phyloP scores from a whole-genome alignment of 1,284 basidiomycete genomes.

The Pulchroboletus neoregius region DNA sequence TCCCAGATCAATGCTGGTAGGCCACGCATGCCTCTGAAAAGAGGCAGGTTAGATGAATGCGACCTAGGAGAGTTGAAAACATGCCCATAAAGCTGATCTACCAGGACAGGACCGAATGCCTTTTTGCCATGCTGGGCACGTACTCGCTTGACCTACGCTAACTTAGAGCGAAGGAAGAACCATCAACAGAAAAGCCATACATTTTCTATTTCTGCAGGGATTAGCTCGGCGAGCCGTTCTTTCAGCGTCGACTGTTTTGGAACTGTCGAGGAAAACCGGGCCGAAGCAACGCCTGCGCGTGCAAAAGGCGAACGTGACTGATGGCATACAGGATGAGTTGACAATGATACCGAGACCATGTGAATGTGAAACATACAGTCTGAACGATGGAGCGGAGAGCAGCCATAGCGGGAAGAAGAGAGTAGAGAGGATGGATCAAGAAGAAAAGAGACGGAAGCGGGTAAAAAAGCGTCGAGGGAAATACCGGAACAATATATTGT shows the following conservation, averaged over 20 bases:
- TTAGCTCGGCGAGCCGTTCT: conserved; percentile 87
- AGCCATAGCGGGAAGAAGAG: conserved; percentile 21
- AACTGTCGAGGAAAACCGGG: conserved; percentile 62
- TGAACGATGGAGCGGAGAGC: conserved; percentile 42
- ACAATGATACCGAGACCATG: neutral
- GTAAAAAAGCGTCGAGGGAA: conserved; percentile 19
- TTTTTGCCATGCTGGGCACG: conserved; percentile 86
- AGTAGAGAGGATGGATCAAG: neutral
- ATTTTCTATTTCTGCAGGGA: conserved; percentile 85
- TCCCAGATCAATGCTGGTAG: conserved; percentile 90
- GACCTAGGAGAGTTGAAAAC: conserved; percentile 19
- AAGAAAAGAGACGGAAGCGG: conserved; percentile 6
- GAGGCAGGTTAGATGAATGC: conserved; percentile 10
- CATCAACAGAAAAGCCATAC: conserved; percentile 38
- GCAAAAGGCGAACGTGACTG: conserved; percentile 48
- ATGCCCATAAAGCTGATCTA: conserved; percentile 87
- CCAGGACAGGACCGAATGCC: conserved; percentile 83
- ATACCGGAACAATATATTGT: conserved; percentile 22
- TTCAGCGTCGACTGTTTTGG: conserved; percentile 77
- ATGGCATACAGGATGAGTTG: conserved; percentile 19
- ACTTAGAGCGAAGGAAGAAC: conserved; percentile 7
- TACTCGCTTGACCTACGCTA: conserved; percentile 71
- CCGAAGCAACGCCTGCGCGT: conserved; percentile 44
- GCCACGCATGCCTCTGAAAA: conserved; percentile 87
- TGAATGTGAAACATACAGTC: conserved; percentile 39